Base-by-base conservation (phyloP, 1,139 yeast genomes). In the Geotrichum bryndzae region DNA sequence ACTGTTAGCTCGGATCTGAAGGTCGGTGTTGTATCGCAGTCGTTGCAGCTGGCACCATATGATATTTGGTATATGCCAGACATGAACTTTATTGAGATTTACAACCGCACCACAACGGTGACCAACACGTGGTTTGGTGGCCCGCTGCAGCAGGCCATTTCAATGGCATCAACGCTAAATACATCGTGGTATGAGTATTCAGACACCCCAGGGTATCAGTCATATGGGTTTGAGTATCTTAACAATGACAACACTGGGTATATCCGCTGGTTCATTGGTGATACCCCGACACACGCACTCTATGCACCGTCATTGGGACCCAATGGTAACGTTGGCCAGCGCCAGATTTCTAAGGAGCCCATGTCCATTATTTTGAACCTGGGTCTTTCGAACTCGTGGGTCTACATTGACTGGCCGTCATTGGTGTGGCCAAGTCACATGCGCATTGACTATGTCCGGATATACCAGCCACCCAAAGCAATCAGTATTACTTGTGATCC, bases 31-130 rank as follows among this genome's bases (percentile, higher is more conserved):
- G 95, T 86, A 0, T 87, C 96, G 3, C 96, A 90, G 75, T 88
- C 96, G 0, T 74, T 84, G 65, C 96, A 90, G 77, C 76, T 88
- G 67, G 96, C 96, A 2, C 96, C 96, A 1, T 84, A 83, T 71
- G 96, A 90, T 73, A 83, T 88, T 67, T 90, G 96, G 96, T 88
- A 87, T 73, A 80, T 81, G 70, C 96, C 96, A 2, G 91, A 90
- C 73, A 88, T 88, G 70, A 84, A 86, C 64, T 88, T 81, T 67
- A 73, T 89, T 59, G 87, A 84, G 68, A 76, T 90, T 61, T 76
- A 85, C 73, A 88, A 90, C 74, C 67, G 68, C 41, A 74, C 86
- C 0, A 78, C 84, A 45, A 86, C 96, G 0, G 75, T 82, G 23
- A 85, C 89, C 87, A 89, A 89, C 73, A 78, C 86, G 0, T 89